phyloP scores from a whole-genome alignment of 2,329 filamentous ascomycete species.

The Bipolaris sorokiniana region DNA sequence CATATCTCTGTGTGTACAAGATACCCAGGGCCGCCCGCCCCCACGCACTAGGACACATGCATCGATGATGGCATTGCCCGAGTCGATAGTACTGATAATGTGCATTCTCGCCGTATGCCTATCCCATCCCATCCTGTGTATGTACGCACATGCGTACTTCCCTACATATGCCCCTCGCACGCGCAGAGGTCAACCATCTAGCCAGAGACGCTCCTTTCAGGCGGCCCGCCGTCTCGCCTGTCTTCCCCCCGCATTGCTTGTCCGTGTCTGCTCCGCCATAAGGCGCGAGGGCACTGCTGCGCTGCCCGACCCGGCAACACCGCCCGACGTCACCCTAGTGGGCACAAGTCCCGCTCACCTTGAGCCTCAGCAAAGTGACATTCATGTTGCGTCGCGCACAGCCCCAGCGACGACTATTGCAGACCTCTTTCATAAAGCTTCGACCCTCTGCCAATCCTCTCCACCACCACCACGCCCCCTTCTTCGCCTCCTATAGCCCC shows the following conservation, averaged over 20 bases:
- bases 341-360: slow-evolving; percentile 11
- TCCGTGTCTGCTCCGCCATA: slow-evolving; percentile 3
- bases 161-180: not conserved
- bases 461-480: slow-evolving; percentile 17
- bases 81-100: slow-evolving; percentile 1
- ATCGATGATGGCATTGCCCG: slow-evolving; percentile 15
- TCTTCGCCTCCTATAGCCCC: slow-evolving; percentile 20
- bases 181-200: not conserved
- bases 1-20: no score
- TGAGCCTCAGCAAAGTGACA: slow-evolving; percentile 18
- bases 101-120: not conserved
- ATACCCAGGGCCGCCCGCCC: not conserved
- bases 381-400: slow-evolving; percentile 38
- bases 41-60: slow-evolving; percentile 14
- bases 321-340: slow-evolving; percentile 14
- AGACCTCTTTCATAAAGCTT: slow-evolving; percentile 12
- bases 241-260: not conserved
- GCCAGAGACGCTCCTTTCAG: not conserved
- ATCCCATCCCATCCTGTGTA: not conserved
- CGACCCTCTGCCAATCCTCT: slow-evolving; percentile 13
- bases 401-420: slow-evolving; percentile 17
- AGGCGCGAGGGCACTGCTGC: slow-evolving; percentile 4
- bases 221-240: not conserved
- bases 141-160: no score
- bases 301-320: slow-evolving; percentile 12